These are phyloP conservation scores for Psilocybe cyanescens DNA, from an alignment of 768 basidiomycete genomes.

Conservation along the genomic window DNA sequence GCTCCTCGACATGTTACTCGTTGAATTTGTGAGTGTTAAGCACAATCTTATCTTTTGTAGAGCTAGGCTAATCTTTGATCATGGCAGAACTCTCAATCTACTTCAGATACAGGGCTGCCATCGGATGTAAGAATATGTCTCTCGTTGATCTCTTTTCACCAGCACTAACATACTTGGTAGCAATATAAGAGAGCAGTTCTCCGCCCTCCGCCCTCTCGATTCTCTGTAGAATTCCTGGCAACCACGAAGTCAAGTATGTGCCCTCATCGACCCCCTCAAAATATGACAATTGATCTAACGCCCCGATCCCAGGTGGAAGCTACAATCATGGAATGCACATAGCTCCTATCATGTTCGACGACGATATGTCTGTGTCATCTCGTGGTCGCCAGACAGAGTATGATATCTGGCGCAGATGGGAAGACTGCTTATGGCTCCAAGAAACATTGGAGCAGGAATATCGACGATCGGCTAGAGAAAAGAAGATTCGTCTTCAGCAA, in stretches of 20 bases:
- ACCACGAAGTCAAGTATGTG: slow-evolving; percentile 60
- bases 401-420: slow-evolving; percentile 81
- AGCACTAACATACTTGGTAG: slow-evolving; percentile 32
- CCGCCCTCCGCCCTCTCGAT: slow-evolving; percentile 59
- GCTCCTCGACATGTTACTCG: slow-evolving; percentile 14
- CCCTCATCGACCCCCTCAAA: neutral
- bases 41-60: neutral
- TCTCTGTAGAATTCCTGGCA: slow-evolving; percentile 60
- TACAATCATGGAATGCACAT: slow-evolving; percentile 69
- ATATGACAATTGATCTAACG: too few relatives aligned
- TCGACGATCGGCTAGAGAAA: slow-evolving; percentile 60
- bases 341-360: slow-evolving; percentile 41
- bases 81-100: slow-evolving; percentile 8
- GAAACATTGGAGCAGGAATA: slow-evolving; percentile 72
- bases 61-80: neutral
- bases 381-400: slow-evolving; percentile 51
- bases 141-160: neutral
- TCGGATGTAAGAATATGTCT: slow-evolving; percentile 10
- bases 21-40: slow-evolving; percentile 8
- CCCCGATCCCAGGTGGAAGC: slow-evolving; percentile 44
- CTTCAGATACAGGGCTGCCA: slow-evolving; percentile 17
- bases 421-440: slow-evolving; percentile 82
- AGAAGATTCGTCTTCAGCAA: slow-evolving; percentile 65
- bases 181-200: slow-evolving; percentile 65
- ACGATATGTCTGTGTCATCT: slow-evolving; percentile 44